A percentile compares a stretch with the other conserved stretches of the same genome.
These are phyloP conservation scores for Turritis glabra DNA, from an alignment of 345 rosid species.

Conservation along the genomic window DNA sequence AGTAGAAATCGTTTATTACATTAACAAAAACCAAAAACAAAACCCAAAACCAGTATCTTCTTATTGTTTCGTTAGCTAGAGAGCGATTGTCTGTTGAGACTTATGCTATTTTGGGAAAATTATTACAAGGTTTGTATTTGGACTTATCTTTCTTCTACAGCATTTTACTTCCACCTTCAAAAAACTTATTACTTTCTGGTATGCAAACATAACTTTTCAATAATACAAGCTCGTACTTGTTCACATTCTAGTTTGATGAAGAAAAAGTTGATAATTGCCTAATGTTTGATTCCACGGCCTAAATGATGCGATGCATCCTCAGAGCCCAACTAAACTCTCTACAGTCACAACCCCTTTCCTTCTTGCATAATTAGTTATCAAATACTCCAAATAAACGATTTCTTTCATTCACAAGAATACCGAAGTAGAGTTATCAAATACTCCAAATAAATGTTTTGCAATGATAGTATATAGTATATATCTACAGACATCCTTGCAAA, in stretches of 20 bases:
- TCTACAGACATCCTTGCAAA: no score
- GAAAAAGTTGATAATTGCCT: not conserved
- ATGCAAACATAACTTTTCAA: not conserved
- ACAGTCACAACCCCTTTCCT: no score
- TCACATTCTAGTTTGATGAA: not conserved
- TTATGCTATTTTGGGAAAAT: not conserved
- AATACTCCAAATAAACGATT: no score
- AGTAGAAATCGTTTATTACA: slow-evolving; percentile 1
- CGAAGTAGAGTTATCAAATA: no score
- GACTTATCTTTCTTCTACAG: not conserved
- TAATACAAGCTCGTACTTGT: not conserved
- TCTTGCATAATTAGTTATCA: no score
- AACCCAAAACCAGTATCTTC: not conserved
- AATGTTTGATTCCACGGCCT: not conserved
- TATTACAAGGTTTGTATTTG: slow-evolving; percentile 18
- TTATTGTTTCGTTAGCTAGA: slow-evolving; percentile 27
- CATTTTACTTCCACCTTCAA: not conserved
- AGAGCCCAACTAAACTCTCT: no score
- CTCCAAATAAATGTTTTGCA: no score
- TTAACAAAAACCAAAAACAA: not conserved
- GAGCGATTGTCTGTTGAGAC: not conserved
- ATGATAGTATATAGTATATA: no score
- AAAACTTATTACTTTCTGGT: not conserved
- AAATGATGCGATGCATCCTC: not conserved
- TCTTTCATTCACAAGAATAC: not conserved